Evolutionary conservation across 306 rosid species (phyloP).

Genomic region (Phaseolus lunatus): DNA sequence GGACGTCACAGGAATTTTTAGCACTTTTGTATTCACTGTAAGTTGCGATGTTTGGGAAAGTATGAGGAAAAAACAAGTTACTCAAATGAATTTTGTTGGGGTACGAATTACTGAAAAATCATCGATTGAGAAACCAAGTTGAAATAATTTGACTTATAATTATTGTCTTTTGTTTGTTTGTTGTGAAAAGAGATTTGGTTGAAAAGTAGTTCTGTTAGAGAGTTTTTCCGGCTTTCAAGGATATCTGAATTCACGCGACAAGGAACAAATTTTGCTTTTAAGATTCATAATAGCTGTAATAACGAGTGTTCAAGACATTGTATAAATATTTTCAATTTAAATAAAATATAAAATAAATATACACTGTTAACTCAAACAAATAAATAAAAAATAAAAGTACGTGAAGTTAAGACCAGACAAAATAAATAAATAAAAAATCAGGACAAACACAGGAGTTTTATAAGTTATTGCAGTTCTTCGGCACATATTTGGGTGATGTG

Average conservation of each 20-base stretch:
- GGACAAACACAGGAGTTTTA: neutral
- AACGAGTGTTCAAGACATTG: neutral
- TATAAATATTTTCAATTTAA: neutral
- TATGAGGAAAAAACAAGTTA: neutral
- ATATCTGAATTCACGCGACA: neutral
- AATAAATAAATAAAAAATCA: too few species aligned
- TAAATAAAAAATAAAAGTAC: too few species aligned
- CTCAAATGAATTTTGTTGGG: neutral
- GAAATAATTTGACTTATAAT: neutral
- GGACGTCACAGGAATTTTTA: neutral
- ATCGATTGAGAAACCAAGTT: neutral
- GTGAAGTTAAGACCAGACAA: too few species aligned
- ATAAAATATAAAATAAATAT: neutral
- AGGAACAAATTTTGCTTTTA: neutral
- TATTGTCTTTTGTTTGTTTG: neutral
- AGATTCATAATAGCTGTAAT: neutral
- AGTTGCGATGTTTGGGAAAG: neutral
- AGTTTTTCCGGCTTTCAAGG: neutral
- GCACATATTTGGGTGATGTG: slow-evolving; percentile 15
- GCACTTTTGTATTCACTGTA: neutral
- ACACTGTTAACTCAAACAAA: neutral
- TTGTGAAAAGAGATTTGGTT: neutral
- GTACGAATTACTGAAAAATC: neutral
- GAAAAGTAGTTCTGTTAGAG: neutral
- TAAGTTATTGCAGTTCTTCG: neutral